Evolutionary conservation across 106 monocot species (phyloP).

Genomic region (Chionographis japonica): DNA sequence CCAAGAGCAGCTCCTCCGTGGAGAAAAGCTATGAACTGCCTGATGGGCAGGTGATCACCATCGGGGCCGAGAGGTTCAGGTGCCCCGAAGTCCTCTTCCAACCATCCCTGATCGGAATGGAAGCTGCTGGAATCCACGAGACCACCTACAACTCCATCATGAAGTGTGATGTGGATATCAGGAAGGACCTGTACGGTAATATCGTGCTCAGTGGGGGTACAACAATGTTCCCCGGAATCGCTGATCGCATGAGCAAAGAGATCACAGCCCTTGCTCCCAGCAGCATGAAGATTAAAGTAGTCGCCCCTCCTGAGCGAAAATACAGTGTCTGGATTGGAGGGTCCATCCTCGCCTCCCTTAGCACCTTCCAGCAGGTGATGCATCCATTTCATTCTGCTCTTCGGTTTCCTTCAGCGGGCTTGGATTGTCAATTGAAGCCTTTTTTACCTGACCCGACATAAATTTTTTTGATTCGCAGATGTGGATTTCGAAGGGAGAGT

Average conservation of each 20-base stretch:
- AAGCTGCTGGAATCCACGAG: conserved; percentile 31
- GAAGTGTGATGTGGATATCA: conserved; percentile 27
- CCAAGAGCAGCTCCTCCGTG: conserved; percentile 27
- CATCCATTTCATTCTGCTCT: no score
- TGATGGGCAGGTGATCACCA: conserved; percentile 25
- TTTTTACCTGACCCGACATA: neutral
- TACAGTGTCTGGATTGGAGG: conserved; percentile 27
- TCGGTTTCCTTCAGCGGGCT: no score
- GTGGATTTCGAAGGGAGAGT: conserved; percentile 19
- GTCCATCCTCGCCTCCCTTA: conserved; percentile 19
- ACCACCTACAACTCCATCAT: conserved; percentile 24
- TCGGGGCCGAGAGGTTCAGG: conserved; percentile 29
- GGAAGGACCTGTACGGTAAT: conserved; percentile 25
- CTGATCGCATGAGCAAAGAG: conserved; percentile 26
- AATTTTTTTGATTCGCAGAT: conserved; percentile 3
- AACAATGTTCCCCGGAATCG: conserved; percentile 29
- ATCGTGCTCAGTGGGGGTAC: conserved; percentile 29
- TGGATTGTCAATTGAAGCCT: no score
- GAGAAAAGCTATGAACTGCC: conserved; percentile 25
- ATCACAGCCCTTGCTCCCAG: conserved; percentile 24
- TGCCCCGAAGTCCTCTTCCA: conserved; percentile 27
- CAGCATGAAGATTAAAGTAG: conserved; percentile 27
- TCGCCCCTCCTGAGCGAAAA: conserved; percentile 17
- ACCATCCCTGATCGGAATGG: conserved; percentile 30
- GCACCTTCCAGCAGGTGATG: conserved; percentile 19